Percentiles rank a stretch among this genome's conserved stretches.
Conservation (phyloP, 768 basidiomycete species). For the Kwoniella dejecticola region DNA sequence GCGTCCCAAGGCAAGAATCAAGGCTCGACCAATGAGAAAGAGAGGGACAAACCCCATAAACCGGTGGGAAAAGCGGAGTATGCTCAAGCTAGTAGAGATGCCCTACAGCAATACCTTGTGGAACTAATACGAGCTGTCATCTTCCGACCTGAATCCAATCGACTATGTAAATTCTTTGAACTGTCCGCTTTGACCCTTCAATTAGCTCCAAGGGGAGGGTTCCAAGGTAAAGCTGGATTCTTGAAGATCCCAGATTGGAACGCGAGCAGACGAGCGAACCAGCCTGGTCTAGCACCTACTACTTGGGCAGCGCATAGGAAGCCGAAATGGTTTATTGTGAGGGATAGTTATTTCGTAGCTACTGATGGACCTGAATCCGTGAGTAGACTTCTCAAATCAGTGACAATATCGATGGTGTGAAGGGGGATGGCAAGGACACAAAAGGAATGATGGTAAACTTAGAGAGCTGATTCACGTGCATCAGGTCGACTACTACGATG, state of each 20-base stretch:
- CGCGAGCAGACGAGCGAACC: conserved; percentile 53
- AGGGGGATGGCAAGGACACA: too few relatives aligned
- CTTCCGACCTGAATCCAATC: conserved; percentile 91
- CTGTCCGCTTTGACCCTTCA: conserved; percentile 81
- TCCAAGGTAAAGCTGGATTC: conserved; percentile 88
- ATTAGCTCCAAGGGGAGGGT: conserved; percentile 73
- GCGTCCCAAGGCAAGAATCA: conserved; percentile 58
- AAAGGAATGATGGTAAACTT: too few relatives aligned
- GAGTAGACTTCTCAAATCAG: conserved; percentile 27
- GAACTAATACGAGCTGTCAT: conserved; percentile 87
- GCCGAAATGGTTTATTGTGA: conserved; percentile 84
- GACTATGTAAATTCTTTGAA: conserved; percentile 86
- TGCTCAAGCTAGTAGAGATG: conserved; percentile 72
- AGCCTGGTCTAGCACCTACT: conserved; percentile 57
- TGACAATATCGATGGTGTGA: too few relatives aligned
- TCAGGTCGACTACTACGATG: conserved; percentile 85
- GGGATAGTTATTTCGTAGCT: conserved; percentile 87
- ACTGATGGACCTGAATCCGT: conserved; percentile 86
- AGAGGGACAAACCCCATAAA: conserved; percentile 45
- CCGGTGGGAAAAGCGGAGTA: conserved; percentile 44
- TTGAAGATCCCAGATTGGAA: conserved; percentile 58
- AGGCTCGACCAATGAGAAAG: conserved; percentile 42
- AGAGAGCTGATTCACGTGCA: too few relatives aligned
- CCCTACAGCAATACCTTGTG: conserved; percentile 83
- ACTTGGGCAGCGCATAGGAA: conserved; percentile 60